Evolutionary conservation across 495 filamentous ascomycete genomes (phyloP), one percentile per base, ranked within the genome.

Genomic region (Jackrogersella minutella): DNA sequence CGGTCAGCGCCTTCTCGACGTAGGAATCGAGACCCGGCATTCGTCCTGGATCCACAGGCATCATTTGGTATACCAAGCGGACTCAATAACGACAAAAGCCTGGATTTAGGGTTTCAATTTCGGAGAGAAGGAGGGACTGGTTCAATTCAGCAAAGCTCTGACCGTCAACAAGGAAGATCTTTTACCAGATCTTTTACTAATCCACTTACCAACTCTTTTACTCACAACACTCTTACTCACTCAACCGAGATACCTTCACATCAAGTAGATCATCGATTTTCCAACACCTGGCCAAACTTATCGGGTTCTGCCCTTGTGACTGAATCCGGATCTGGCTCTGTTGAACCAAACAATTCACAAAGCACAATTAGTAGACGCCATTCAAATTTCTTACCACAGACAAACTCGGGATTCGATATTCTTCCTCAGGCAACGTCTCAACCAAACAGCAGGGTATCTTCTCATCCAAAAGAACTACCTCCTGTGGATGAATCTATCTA

Each of bases 21-120:
- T 40, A 34, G 21, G 4, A 17, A 28, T 17, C 28, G 19, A 34
- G 36, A 10, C 0, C 22, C 16, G n/a, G 34, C 4, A n/a, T n/a
- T n/a, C n/a, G n/a, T n/a, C n/a, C 58, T 70, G 11, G 73, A 73
- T 54, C 73, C 73, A n/a, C 73, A 73, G 39, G 70, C 50, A 26
- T 19, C 66, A 13, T 66, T 67, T 16, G 53, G 52, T 10, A 44
- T 60, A 13, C 63, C 68, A 17, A 34, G 31, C 21, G 9, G 34
- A 28, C 31, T 62, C 36, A 14, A 36, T n/a, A n/a, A n/a, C n/a
- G n/a, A n/a, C n/a, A n/a, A n/a, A n/a, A n/a, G n/a, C n/a, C n/a
- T n/a, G n/a, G n/a, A n/a, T n/a, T n/a, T n/a, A n/a, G n/a, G n/a
- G n/a, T n/a, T n/a, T 37, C 62, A 61, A 33, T 19, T n/a, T 16